Conservation (phyloP, 2,329 filamentous ascomycete species). For the Ophiocordyceps robertsii region DNA sequence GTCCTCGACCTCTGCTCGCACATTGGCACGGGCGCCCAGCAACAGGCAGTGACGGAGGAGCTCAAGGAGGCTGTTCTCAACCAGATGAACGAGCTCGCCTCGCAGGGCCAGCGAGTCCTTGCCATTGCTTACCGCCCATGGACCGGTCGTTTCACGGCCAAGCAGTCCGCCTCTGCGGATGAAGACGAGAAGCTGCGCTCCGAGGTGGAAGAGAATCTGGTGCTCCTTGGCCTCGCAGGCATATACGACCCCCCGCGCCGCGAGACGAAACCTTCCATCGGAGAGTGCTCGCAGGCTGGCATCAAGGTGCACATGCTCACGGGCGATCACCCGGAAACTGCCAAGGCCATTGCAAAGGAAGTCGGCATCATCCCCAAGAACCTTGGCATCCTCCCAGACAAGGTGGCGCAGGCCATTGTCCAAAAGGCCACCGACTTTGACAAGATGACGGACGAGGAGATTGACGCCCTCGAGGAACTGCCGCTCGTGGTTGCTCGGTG, state of each 20-base stretch:
- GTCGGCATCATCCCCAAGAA: constrained; percentile 63
- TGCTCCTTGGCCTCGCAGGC: constrained; percentile 68
- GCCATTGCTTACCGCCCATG: constrained; percentile 53
- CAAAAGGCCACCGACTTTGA: constrained; percentile 71
- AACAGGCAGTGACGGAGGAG: constrained; percentile 34
- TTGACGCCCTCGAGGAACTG: constrained; percentile 61
- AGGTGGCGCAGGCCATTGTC: constrained; percentile 55
- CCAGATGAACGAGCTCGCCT: constrained; percentile 46
- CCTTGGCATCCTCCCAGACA: constrained; percentile 42
- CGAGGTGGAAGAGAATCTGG: constrained; percentile 53
- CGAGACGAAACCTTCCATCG: constrained; percentile 62
- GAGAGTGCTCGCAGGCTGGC: constrained; percentile 56
- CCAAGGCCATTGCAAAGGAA: constrained; percentile 63
- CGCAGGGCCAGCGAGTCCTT: constrained; percentile 58
- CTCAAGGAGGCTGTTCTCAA: constrained; percentile 34
- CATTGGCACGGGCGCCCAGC: constrained; percentile 27
- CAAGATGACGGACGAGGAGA: constrained; percentile 58
- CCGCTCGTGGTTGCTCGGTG: constrained; percentile 76
- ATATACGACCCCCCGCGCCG: constrained; percentile 78
- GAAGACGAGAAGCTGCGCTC: constrained; percentile 38
- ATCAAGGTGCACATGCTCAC: constrained; percentile 78
- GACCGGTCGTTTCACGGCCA: constrained; percentile 32
- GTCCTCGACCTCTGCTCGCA: constrained; percentile 42
- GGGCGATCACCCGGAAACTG: constrained; percentile 68
- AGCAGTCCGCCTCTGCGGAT: constrained; percentile 16